A percentile compares a stretch with the other conserved stretches of the same genome.
Evolutionary conservation across 306 rosid genomes (phyloP).

Genomic region (Lupinus albus): DNA sequence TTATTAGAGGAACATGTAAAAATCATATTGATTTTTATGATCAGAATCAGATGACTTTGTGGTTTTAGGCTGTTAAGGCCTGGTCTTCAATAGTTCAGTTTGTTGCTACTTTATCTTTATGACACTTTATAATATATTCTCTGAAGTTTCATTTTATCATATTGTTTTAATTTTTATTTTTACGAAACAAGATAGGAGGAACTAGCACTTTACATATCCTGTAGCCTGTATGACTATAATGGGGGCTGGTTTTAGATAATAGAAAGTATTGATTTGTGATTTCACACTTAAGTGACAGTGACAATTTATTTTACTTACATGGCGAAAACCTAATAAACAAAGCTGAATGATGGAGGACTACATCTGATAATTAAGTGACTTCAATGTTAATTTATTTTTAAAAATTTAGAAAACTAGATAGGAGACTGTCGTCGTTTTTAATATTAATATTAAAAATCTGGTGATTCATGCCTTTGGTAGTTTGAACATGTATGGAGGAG

Average conservation of each 20-base stretch:
- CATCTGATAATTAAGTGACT: not conserved
- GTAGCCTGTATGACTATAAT: not conserved
- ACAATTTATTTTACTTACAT: conserved; percentile 27
- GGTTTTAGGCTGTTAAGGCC: conserved; percentile 30
- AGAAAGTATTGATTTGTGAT: conserved; percentile 13
- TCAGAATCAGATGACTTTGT: conserved; percentile 5
- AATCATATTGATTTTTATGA: conserved; percentile 26
- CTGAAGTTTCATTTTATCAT: conserved; percentile 8
- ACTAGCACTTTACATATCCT: conserved; percentile 10
- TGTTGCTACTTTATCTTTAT: conserved; percentile 38
- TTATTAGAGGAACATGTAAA: conserved; percentile 16
- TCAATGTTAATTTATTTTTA: conserved; percentile 14
- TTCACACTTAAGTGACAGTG: conserved; percentile 4
- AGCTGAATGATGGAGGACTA: conserved; percentile 15
- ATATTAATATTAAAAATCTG: conserved; percentile 18
- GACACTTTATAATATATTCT: conserved; percentile 7
- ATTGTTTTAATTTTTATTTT: not conserved
- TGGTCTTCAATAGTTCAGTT: conserved; percentile 10
- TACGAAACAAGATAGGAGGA: not conserved
- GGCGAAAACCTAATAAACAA: conserved; percentile 3
- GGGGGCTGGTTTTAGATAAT: conserved; percentile 19
- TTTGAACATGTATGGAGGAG: no score
- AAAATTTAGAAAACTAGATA: conserved; percentile 3
- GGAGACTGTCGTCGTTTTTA: conserved; percentile 18
- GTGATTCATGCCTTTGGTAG: no score